A percentile compares a stretch with the other conserved stretches of the same genome.
phyloP scores from a whole-genome alignment of 345 rosid genomes.

The Sonneratia alba region DNA sequence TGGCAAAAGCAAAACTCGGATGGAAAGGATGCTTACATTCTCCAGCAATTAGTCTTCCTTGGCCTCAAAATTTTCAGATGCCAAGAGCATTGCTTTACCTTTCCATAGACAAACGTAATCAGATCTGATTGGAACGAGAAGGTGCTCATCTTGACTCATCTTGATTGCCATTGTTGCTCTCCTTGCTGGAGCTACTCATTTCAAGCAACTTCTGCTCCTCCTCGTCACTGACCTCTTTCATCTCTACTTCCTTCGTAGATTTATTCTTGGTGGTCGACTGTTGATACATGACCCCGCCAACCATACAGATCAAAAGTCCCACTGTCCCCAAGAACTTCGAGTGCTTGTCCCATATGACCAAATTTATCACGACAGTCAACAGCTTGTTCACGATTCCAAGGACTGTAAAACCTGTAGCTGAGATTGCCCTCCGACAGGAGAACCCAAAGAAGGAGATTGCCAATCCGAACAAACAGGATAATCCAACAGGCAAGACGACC shows the following conservation, averaged over 20 bases:
- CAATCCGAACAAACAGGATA: conserved; percentile 77
- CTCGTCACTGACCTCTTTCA: conserved; percentile 35
- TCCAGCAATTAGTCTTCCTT: not conserved
- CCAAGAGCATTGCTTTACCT: not conserved
- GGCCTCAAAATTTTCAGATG: not conserved
- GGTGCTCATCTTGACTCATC: not conserved
- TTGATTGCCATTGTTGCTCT: conserved; percentile 14
- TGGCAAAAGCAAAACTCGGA: not conserved
- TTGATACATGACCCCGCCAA: conserved; percentile 88
- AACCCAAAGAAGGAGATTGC: conserved; percentile 97
- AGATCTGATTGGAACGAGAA: not conserved
- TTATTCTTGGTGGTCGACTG: conserved; percentile 73
- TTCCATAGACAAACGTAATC: not conserved
- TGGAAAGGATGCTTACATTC: not conserved
- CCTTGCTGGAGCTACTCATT: conserved; percentile 45
- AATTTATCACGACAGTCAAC: conserved; percentile 78
- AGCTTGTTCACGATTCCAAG: conserved; percentile 94
- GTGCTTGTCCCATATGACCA: conserved; percentile 90
- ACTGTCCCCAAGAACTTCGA: conserved; percentile 66
- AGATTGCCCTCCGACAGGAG: conserved; percentile 86
- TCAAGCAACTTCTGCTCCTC: conserved; percentile 67
- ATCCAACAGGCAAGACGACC: conserved; percentile 75
- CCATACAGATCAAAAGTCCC: conserved; percentile 85
- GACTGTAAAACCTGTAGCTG: conserved; percentile 97
- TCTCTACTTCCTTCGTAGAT: conserved; percentile 30